phyloP scores from a whole-genome alignment of 148 eudicot genomes.

The Suaeda aralocaspica region DNA sequence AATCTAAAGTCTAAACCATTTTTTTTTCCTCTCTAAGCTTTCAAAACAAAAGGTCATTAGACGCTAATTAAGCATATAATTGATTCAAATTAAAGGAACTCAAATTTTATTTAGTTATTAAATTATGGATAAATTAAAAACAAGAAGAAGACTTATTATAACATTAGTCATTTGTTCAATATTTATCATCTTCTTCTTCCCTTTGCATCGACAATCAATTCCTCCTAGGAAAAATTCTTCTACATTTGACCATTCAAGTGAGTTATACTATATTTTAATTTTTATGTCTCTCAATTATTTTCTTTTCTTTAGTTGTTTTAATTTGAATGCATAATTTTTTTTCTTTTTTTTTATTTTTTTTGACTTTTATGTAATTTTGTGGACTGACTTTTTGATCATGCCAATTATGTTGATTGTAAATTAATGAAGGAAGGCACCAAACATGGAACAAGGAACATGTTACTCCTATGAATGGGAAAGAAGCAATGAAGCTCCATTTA shows the following conservation, averaged over 20 bases:
- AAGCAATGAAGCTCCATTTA: conserved; percentile 19
- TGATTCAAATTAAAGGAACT: background rate
- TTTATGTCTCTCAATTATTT: too few relatives aligned
- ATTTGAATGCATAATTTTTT: background rate
- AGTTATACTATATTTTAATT: background rate
- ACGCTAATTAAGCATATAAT: too few relatives aligned
- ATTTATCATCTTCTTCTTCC: background rate
- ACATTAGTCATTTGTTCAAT: background rate
- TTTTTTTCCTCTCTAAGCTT: too few relatives aligned
- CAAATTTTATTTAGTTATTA: background rate
- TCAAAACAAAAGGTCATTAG: too few relatives aligned
- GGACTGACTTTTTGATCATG: too few relatives aligned
- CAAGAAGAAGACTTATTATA: conserved; percentile 7
- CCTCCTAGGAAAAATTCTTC: background rate
- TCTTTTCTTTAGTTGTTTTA: too few relatives aligned
- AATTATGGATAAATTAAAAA: conserved; percentile 7
- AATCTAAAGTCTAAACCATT: too few relatives aligned
- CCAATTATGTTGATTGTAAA: too few relatives aligned
- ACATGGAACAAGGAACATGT: too few relatives aligned
- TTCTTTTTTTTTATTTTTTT: background rate
- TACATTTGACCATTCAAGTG: conserved; percentile 19
- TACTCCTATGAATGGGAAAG: background rate
- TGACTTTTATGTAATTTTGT: background rate
- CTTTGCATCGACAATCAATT: conserved; percentile 9
- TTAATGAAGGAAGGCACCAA: too few relatives aligned